Evolutionary conservation across 2,329 filamentous ascomycete species (phyloP), one percentile per base, ranked within the genome.

Genomic region (Alternaria dauci): DNA sequence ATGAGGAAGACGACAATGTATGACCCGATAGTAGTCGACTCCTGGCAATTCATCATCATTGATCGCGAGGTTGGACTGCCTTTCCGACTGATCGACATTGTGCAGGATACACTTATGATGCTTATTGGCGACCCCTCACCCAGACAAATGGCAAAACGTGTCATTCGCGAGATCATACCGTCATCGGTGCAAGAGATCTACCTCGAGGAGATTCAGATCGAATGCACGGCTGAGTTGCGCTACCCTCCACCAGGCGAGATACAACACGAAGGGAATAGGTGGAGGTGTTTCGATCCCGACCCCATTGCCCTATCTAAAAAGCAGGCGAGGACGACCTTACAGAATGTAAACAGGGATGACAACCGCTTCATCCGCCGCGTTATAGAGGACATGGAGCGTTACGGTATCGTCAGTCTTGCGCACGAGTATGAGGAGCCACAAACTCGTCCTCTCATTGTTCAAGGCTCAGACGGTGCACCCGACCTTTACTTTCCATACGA

Each of bases 41-140:
- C 73, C 0, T 76, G 72, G 73, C 70, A 75, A 14, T 75, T 76
- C 56, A 73, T 75, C 32, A 70, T 76, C 42, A 72, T 76, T 32
- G 72, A 75, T 25, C 63, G 66, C n/a, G 63, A 72, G 18, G 62
- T 63, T 5, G 69, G 70, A 0, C 36, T 69, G 5, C 69, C 73
- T 0, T 76, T 76, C 14, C 42, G 63, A 6, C 59, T 76, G 1
- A 66, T 75, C 4, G 70, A 75, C 12, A 74, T 74, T 1, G 66
- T 76, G 5, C 67, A 75, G 23, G 72, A 74, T 18, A 47, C 64
- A 0, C 41, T 76, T 0, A 26, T 74, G 0, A 73, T 74, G 70
- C 65, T 76, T 0, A 14, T 39, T 4, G 69, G 68, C 0, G 72
- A 76, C 26, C 72, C 70, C 0, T 66, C 70, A 0, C 71, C 70